Evolutionary conservation across 2,329 filamentous ascomycete genomes (phyloP).

Genomic region (Hymenoscyphus fructigenus): DNA sequence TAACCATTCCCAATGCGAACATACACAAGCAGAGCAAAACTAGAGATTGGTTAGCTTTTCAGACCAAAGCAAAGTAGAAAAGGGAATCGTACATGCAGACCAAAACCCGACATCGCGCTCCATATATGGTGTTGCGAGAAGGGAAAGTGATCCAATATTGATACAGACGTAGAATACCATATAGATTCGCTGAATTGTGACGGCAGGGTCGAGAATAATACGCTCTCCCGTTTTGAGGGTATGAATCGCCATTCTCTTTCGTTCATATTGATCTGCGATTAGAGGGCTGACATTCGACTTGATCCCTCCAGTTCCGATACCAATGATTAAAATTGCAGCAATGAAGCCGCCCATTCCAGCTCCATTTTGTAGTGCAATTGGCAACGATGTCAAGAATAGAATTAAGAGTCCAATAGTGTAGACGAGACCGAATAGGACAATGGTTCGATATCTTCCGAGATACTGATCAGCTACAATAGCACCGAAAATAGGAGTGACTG

Average conservation of each 20-base stretch:
- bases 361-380: constrained; percentile 44
- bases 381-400: constrained; percentile 53
- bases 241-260: constrained; percentile 45
- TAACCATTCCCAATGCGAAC: constrained; percentile 52
- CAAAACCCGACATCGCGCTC: constrained; percentile 50
- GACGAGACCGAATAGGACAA: constrained; percentile 48
- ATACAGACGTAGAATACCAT: constrained; percentile 64
- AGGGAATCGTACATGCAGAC: constrained; percentile 32
- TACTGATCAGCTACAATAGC: constrained; percentile 54
- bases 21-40: constrained; percentile 50
- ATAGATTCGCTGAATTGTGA: constrained; percentile 51
- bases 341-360: constrained; percentile 52
- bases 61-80: background rate
- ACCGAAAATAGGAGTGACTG: constrained; percentile 40
- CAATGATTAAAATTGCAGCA: constrained; percentile 48
- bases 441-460: constrained; percentile 62
- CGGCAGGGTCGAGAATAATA: constrained; percentile 59
- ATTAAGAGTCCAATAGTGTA: constrained; percentile 54
- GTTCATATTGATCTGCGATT: constrained; percentile 56
- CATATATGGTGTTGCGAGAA: constrained; percentile 42
- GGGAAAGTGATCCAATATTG: constrained; percentile 59
- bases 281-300: constrained; percentile 67
- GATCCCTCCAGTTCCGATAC: constrained; percentile 51
- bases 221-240: constrained; percentile 54
- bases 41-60: background rate